phyloP scores from a whole-genome alignment of 2,329 filamentous ascomycete genomes.

The Exophiala sp. region DNA sequence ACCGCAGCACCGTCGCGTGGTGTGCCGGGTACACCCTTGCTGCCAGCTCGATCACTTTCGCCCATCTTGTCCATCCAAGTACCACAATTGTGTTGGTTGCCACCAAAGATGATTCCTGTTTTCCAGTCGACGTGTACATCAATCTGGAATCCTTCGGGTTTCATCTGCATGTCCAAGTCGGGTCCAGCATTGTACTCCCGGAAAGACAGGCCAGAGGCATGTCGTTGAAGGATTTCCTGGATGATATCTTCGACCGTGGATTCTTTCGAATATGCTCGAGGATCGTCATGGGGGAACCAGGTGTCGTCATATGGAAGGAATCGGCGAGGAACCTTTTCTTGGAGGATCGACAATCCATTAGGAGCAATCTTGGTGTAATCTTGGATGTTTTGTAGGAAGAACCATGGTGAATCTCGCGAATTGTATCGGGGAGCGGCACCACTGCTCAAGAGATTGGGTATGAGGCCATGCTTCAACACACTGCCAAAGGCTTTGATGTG shows the following conservation, averaged over 20 bases:
- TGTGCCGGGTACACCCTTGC: slow-evolving; percentile 92
- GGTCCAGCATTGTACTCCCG: slow-evolving; percentile 91
- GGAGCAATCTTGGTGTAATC: slow-evolving; percentile 84
- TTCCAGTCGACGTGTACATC: slow-evolving; percentile 88
- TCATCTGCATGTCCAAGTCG: slow-evolving; percentile 88
- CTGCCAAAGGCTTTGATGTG: slow-evolving; percentile 94
- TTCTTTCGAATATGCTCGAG: slow-evolving; percentile 77
- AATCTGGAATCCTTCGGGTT: slow-evolving; percentile 84
- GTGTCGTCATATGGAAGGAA: slow-evolving; percentile 96
- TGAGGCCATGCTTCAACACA: slow-evolving; percentile 97
- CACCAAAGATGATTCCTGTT: slow-evolving; percentile 87
- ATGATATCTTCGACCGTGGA: slow-evolving; percentile 86
- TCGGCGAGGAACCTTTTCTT: slow-evolving; percentile 73
- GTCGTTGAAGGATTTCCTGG: slow-evolving; percentile 87
- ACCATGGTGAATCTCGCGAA: slow-evolving; percentile 94
- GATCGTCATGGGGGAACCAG: slow-evolving; percentile 80
- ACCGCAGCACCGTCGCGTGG: slow-evolving; percentile 92
- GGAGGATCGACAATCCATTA: slow-evolving; percentile 67
- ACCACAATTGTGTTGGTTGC: slow-evolving; percentile 90
- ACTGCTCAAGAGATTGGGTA: slow-evolving; percentile 86
- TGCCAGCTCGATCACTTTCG: slow-evolving; percentile 86
- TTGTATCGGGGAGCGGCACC: slow-evolving; percentile 89
- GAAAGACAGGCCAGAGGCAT: slow-evolving; percentile 87
- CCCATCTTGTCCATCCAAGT: slow-evolving; percentile 99
- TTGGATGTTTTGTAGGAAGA: slow-evolving; percentile 93